Percentiles rank a stretch among this genome's conserved stretches.
Evolutionary conservation across 108 stramenopile genomes (phyloP).

Genomic region (Nitzschia sp.): DNA sequence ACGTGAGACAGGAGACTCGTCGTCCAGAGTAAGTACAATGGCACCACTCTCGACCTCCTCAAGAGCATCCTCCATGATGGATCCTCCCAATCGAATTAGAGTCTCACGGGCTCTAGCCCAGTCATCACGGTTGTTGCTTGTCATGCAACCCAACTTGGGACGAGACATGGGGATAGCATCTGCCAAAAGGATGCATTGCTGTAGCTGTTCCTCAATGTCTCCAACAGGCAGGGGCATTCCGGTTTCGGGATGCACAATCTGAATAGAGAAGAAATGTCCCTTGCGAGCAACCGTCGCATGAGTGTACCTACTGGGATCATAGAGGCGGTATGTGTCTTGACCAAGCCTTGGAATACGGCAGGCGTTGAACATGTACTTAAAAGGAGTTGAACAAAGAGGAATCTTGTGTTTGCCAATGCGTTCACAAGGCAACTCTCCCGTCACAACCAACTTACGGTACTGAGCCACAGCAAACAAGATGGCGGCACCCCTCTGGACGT

Average conservation of each 20-base stretch:
- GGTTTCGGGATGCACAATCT: constrained; percentile 30
- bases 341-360: constrained; percentile 53
- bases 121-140: constrained; percentile 42
- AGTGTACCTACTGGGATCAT: constrained; percentile 45
- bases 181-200: constrained; percentile 43
- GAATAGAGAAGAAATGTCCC: constrained; percentile 63
- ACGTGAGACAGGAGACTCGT: constrained; percentile 27
- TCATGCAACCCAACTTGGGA: constrained; percentile 44
- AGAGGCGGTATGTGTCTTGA: constrained; percentile 52
- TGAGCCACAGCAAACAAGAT: constrained; percentile 30
- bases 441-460: constrained; percentile 28
- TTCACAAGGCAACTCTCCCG: constrained; percentile 35
- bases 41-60: constrained; percentile 42
- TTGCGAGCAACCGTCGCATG: constrained; percentile 57
- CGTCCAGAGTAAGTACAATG: constrained; percentile 44
- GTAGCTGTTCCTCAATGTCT: constrained; percentile 43
- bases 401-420: constrained; percentile 31
- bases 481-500: constrained; percentile 40
- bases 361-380: constrained; percentile 75
- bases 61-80: constrained; percentile 31
- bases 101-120: constrained; percentile 50
- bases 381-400: constrained; percentile 46
- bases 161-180: constrained; percentile 18
- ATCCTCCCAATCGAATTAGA: constrained; percentile 25
- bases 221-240: constrained; percentile 42